Percentiles rank a stretch among this genome's conserved stretches.
Conservation (phyloP, 75 land plant genomes). For the Gnetum montanum region DNA sequence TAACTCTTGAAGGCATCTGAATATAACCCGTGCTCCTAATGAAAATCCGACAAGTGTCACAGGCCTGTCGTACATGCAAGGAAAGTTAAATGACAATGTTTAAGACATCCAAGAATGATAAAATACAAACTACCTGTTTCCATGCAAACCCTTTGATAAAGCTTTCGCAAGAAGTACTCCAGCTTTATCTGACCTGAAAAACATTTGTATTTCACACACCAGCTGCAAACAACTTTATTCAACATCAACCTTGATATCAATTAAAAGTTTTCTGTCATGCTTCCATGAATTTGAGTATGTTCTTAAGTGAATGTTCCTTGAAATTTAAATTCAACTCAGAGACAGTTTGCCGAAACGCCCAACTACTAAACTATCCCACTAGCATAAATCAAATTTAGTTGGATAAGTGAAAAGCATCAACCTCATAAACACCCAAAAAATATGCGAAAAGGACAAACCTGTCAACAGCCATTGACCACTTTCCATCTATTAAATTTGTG, state of each 20-base stretch:
- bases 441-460: constrained; percentile 33
- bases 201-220: too few species aligned
- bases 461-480: constrained; percentile 90
- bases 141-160: constrained; percentile 74
- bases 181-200: constrained; percentile 85
- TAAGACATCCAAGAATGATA: too few species aligned
- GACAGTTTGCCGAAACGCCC: background rate
- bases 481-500: constrained; percentile 88
- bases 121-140: constrained; percentile 42
- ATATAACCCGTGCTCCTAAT: constrained; percentile 90
- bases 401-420: background rate
- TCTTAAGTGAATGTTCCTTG: background rate
- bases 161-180: constrained; percentile 83
- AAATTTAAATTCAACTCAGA: background rate
- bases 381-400: background rate
- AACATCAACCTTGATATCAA: background rate
- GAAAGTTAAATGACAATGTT: too few species aligned
- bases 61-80: constrained; percentile 46
- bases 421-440: background rate
- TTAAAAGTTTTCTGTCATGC: background rate
- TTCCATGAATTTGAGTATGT: background rate
- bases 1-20: constrained; percentile 74
- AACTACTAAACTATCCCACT: too few species aligned
- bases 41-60: constrained; percentile 93
- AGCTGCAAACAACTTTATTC: background rate